Conservation (phyloP, 129 eudicot species). For the Erigeron canadensis region DNA sequence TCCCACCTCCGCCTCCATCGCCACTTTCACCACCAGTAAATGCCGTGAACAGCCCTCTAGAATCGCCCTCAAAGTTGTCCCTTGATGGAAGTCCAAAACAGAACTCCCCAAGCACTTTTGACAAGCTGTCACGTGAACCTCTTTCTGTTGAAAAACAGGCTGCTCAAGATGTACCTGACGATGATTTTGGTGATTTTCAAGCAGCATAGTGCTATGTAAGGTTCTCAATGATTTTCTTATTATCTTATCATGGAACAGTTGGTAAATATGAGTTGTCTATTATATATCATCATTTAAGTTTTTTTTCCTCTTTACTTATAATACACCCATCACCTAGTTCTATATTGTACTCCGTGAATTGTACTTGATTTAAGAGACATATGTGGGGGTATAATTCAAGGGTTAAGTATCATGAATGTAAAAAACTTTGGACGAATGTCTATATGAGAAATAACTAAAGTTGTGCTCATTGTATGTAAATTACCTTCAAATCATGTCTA, state of each 20-base stretch:
- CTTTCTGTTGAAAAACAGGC: conserved; percentile 26
- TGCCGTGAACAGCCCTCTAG: conserved; percentile 34
- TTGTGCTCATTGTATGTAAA: no score
- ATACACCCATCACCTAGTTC: conserved; percentile 8
- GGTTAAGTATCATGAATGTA: no score
- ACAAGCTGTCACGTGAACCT: conserved; percentile 34
- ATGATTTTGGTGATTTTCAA: conserved; percentile 97
- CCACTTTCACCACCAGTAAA: conserved; percentile 67
- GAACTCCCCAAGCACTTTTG: conserved; percentile 27
- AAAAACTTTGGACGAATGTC: no score
- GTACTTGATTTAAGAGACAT: conserved; percentile 12
- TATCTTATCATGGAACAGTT: background rate
- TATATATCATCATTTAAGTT: conserved; percentile 10
- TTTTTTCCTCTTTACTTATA: conserved; percentile 13
- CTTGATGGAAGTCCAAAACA: conserved; percentile 39
- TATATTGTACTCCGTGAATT: conserved; percentile 7
- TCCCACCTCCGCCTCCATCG: conserved; percentile 84
- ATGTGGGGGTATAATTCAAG: conserved; percentile 13
- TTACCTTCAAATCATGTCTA: no score
- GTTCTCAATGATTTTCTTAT: conserved; percentile 22
- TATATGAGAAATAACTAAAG: no score
- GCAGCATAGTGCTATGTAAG: conserved; percentile 56
- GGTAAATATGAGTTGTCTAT: conserved; percentile 45
- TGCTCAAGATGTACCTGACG: conserved; percentile 61
- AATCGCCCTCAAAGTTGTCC: conserved; percentile 39